Evolutionary conservation across 2,329 filamentous ascomycete genomes (phyloP).

Genomic region (Neoascochyta sp.): DNA sequence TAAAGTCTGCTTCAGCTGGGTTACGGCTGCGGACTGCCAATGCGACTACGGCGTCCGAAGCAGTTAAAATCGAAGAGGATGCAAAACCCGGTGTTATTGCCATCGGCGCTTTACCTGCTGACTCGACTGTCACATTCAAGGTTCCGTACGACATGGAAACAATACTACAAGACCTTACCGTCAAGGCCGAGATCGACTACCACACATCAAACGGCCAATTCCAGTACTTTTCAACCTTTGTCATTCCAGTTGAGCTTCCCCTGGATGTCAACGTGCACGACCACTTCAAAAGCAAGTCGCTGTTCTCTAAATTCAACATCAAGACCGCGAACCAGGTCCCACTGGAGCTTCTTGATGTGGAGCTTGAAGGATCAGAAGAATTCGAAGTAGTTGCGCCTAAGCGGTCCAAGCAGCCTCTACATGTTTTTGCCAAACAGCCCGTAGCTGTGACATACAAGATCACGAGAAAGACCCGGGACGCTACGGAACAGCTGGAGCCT

Average conservation of each 20-base stretch:
- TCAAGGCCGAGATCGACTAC: slow-evolving; percentile 75
- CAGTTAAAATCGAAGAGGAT: slow-evolving; percentile 42
- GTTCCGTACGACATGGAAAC: slow-evolving; percentile 84
- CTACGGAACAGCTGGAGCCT: slow-evolving; percentile 21
- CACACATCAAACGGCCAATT: slow-evolving; percentile 64
- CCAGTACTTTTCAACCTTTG: slow-evolving; percentile 59
- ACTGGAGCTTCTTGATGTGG: slow-evolving; percentile 67
- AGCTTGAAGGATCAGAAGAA: slow-evolving; percentile 65
- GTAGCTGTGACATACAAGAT: slow-evolving; percentile 79
- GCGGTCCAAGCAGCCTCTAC: slow-evolving; percentile 44
- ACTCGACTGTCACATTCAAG: slow-evolving; percentile 55
- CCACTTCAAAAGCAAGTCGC: slow-evolving; percentile 75
- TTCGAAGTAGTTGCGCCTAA: slow-evolving; percentile 61
- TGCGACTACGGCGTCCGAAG: slow-evolving; percentile 43
- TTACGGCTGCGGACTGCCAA: slow-evolving; percentile 55
- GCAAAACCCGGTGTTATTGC: slow-evolving; percentile 47
- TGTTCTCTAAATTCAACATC: slow-evolving; percentile 89
- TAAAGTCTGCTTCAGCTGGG: slow-evolving; percentile 60
- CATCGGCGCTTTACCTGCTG: slow-evolving; percentile 43
- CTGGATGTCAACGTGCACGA: slow-evolving; percentile 96
- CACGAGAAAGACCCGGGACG: slow-evolving; percentile 48
- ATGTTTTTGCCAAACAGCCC: slow-evolving; percentile 77
- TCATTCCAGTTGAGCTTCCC: slow-evolving; percentile 69
- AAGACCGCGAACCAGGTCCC: slow-evolving; percentile 75
- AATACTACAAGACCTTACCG: slow-evolving; percentile 64